Conservation (phyloP, 345 rosid genomes). For the Syzygium aromaticum region DNA sequence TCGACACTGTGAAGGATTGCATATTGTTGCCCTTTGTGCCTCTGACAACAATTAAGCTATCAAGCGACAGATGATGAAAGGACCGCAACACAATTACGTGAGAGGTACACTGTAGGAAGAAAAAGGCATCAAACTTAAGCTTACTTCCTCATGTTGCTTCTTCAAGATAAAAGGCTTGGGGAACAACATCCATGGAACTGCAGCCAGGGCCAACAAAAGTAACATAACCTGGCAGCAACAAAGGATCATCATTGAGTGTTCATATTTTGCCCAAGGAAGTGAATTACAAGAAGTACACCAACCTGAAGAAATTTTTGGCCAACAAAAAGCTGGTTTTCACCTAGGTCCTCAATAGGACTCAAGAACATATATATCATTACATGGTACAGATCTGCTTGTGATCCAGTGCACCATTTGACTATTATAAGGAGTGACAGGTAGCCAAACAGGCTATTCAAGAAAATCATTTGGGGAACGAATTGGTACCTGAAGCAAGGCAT, state of each 20-base stretch:
- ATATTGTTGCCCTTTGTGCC: conserved; percentile 48
- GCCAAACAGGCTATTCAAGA: conserved; percentile 64
- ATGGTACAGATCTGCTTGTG: conserved; percentile 66
- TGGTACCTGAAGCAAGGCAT: conserved; percentile 35
- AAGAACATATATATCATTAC: conserved; percentile 68
- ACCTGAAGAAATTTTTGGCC: conserved; percentile 60
- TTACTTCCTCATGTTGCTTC: conserved; percentile 48
- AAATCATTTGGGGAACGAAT: conserved; percentile 60
- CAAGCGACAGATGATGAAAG: not conserved
- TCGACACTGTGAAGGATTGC: conserved; percentile 22
- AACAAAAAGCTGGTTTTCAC: conserved; percentile 52
- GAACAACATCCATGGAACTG: conserved; percentile 66
- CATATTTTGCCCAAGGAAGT: not conserved
- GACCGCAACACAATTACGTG: not conserved
- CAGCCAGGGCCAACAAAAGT: conserved; percentile 39
- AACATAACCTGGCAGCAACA: conserved; percentile 30
- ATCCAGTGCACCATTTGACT: conserved; percentile 57
- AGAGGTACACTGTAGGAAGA: not conserved
- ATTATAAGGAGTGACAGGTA: conserved; percentile 59
- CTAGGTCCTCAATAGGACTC: conserved; percentile 49
- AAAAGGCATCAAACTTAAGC: not conserved
- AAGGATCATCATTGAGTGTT: not conserved
- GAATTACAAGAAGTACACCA: not conserved
- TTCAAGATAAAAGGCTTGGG: conserved; percentile 64
- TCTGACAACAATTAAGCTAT: conserved; percentile 13